Evolutionary conservation across 208 protist species (phyloP).

Genomic region (Porcisia hertigi): DNA sequence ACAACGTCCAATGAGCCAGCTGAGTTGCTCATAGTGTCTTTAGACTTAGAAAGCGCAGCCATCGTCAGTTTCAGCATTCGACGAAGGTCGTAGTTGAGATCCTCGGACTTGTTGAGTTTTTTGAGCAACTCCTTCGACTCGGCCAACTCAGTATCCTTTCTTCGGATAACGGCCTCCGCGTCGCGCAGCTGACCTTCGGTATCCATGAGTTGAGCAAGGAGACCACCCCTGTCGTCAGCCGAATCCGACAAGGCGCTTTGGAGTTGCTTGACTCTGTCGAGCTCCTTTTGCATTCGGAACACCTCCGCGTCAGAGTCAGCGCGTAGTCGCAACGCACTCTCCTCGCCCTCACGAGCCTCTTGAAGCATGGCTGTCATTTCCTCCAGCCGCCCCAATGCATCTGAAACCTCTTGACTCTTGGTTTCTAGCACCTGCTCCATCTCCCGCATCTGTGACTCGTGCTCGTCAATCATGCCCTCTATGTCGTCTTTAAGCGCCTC

Average conservation of each 20-base stretch:
- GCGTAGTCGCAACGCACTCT: slow-evolving; percentile 51
- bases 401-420: slow-evolving; percentile 65
- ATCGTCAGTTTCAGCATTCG: slow-evolving; percentile 37
- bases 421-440: slow-evolving; percentile 52
- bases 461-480: slow-evolving; percentile 54
- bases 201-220: slow-evolving; percentile 33
- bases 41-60: slow-evolving; percentile 30
- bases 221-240: slow-evolving; percentile 25
- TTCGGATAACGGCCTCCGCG: slow-evolving; percentile 15
- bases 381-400: slow-evolving; percentile 71
- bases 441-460: slow-evolving; percentile 63
- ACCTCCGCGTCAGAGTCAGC: slow-evolving; percentile 72
- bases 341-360: slow-evolving; percentile 67
- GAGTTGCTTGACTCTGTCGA: slow-evolving; percentile 52
- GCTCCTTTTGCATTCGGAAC: slow-evolving; percentile 68
- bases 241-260: slow-evolving; percentile 22
- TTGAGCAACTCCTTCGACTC: slow-evolving; percentile 10
- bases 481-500: slow-evolving; percentile 52
- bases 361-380: slow-evolving; percentile 81
- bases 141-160: slow-evolving; percentile 30
- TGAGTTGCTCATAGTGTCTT: slow-evolving; percentile 36
- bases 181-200: slow-evolving; percentile 35
- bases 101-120: slow-evolving; percentile 23
- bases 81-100: slow-evolving; percentile 30
- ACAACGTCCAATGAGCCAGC: slow-evolving; percentile 32